Conservation (phyloP, 495 filamentous ascomycete species). For the Pseudoneurospora amorphoporcata region DNA sequence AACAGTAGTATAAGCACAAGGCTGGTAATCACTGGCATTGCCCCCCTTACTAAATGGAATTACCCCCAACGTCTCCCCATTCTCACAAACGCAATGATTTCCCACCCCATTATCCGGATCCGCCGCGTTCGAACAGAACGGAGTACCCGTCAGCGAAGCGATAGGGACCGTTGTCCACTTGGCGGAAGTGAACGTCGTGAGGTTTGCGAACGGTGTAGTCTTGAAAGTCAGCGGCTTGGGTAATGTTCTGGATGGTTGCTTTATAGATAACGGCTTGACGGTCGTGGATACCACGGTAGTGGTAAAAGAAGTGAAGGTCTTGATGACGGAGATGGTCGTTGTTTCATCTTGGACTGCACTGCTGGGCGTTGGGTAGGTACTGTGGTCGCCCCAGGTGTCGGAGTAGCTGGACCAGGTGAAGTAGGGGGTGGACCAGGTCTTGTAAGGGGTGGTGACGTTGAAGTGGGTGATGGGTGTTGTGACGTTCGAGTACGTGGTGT, state of each 20-base stretch:
- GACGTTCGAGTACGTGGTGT: background rate
- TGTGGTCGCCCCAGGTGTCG: background rate
- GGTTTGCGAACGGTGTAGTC: background rate
- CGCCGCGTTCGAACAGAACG: conserved; percentile 11
- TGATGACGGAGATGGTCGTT: background rate
- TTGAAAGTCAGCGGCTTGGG: background rate
- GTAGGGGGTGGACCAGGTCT: background rate
- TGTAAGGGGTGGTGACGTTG: background rate
- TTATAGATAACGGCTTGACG: background rate
- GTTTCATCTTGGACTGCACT: background rate
- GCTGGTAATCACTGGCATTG: conserved; percentile 11
- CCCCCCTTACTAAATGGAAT: conserved; percentile 3
- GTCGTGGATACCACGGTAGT: background rate
- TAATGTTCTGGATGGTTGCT: background rate
- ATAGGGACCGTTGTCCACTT: conserved; percentile 10
- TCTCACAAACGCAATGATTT: conserved; percentile 12
- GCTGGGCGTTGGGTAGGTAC: background rate
- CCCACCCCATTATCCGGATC: conserved; percentile 8
- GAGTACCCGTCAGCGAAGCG: conserved; percentile 3
- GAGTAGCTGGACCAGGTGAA: background rate
- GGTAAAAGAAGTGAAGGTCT: background rate
- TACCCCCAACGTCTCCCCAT: conserved; percentile 7
- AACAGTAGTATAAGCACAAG: conserved; percentile 14
- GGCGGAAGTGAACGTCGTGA: background rate
- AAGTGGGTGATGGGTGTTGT: background rate